Evolutionary conservation across 2,329 filamentous ascomycete species (phyloP), one percentile per base, ranked within the genome.

Genomic region (Colletotrichum sublineola): DNA sequence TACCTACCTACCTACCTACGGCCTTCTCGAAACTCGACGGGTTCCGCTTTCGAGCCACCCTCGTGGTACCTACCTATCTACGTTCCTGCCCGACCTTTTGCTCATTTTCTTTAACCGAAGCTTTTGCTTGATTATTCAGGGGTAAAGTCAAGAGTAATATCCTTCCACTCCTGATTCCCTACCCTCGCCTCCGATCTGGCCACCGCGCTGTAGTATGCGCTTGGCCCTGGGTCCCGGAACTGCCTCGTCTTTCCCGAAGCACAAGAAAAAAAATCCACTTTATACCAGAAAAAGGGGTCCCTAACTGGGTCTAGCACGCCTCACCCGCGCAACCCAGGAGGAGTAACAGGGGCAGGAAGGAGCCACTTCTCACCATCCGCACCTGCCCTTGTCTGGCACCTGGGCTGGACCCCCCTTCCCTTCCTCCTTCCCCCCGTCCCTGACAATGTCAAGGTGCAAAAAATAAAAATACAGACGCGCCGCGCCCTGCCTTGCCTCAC

Each of bases 381-480:
- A 79, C 81, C 78, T 78, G 76, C 76, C 55, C 75, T 66, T 79
- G 50, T 20, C 75, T 64, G 79, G 46, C 76, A 80, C 71, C 68
- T 70, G 44, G 67, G 55, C 18, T 46, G 44, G 44, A 46, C 15
- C 7, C 42, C 42, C 18, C 42, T 53, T 29, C 24, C 24, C 50
- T 29, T n/a, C 24, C 24, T 9, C 14, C 18, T 20, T 38, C 79
- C 81, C 82, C 83, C 82, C 81, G 81, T 81, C 82, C 84, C 81
- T 82, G 82, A 82, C 81, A 81, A 81, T 80, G 81, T 83, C 83
- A 82, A 82, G 81, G 81, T 63, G 42, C 70, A 81, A 81, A 79
- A 82, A 83, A 85, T 85, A 86, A 86, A 79, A 86, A 84, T 84
- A 85, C 81, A 82, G 83, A 83, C 84, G 81, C 83, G 84, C 84